A percentile compares a stretch with the other conserved stretches of the same genome.
These are phyloP conservation scores for Didymella segeticola DNA, from an alignment of 2,329 filamentous ascomycete species.

Conservation along the genomic window DNA sequence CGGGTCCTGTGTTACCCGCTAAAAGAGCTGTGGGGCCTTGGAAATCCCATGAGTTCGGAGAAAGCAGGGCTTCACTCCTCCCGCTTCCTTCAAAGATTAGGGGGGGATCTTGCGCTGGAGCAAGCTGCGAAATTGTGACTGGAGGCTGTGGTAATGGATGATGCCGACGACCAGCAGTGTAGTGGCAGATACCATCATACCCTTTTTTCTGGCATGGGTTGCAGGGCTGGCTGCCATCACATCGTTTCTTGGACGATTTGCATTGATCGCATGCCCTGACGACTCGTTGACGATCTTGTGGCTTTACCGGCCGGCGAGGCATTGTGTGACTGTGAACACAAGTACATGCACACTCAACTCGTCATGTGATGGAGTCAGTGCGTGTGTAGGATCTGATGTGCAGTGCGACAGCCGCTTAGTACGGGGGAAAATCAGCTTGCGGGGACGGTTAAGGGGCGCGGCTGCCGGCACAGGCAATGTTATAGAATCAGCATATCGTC, in stretches of 20 bases:
- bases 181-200: conserved; percentile 19
- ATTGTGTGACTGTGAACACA: conserved; percentile 13
- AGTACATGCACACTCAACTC: neutral
- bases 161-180: conserved; percentile 17
- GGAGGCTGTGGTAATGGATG: conserved; percentile 15
- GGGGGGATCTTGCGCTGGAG: neutral
- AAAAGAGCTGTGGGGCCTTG: conserved; percentile 6
- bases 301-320: conserved; percentile 30
- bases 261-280: conserved; percentile 29
- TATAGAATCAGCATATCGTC: conserved; percentile 6
- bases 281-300: conserved; percentile 30
- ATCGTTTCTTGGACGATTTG: conserved; percentile 31
- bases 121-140: conserved; percentile 2
- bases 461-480: conserved; percentile 3
- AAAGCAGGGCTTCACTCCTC: conserved; percentile 2
- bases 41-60: conserved; percentile 15
- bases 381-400: neutral
- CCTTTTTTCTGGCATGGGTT: conserved; percentile 27
- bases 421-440: conserved; percentile 1
- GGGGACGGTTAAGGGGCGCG: conserved; percentile 14
- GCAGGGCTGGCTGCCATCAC: conserved; percentile 26
- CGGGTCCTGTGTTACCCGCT: neutral
- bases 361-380: conserved; percentile 14
- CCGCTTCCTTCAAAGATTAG: neutral
- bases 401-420: conserved; percentile 14